Base-by-base conservation (phyloP, 257 asterid species). In the Solanum sejunctum region DNA sequence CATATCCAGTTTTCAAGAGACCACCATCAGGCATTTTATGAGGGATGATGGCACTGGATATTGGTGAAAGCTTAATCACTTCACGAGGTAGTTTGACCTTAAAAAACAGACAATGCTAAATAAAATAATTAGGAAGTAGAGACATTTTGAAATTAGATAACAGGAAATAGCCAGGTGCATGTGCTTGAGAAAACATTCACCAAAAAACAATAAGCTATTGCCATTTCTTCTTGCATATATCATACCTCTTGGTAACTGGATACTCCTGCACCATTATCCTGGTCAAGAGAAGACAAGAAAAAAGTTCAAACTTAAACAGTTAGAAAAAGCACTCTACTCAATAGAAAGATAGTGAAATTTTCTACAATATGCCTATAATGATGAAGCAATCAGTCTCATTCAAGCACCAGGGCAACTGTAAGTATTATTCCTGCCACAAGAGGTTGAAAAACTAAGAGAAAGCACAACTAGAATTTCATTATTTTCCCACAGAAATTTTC, bases 31-130 rank as follows among this genome's bases (percentile, higher is more conserved):
- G 93, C 23, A 89, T 84, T 86, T 78, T 92, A 73, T 94, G 99
- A 81, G 87, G 87, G 84, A 96, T 93, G 75, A 96, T 89, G 85
- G 99, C 88, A 79, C 98, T 93, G 80, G 96, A 93, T 81, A 96
- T 80, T 5, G 98, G 93, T 8, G 98, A 93, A 75, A 96, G 90
- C 86, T 88, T 94, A 55, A 96, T 92, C 18, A 93, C 94, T 91
- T 96, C 98, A 26, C 99, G 98, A 64, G 98, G 94, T 88, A 96
- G 91, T 81, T 90, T 88, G 58, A 96, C 97, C 98, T 95, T 75
- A 75, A 79, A 75, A 86, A 45, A 82, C 51, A 49, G 21, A 10
- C 8, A 63, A 77, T 18, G 17, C 80, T 7, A 12, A 51, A 4
- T 17, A 60, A 8, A 45, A 82, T 21, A 43, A 23, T 28, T 57